Evolutionary conservation across 805 yeast genomes (phyloP).

Genomic region (Ogataea ganodermae): DNA sequence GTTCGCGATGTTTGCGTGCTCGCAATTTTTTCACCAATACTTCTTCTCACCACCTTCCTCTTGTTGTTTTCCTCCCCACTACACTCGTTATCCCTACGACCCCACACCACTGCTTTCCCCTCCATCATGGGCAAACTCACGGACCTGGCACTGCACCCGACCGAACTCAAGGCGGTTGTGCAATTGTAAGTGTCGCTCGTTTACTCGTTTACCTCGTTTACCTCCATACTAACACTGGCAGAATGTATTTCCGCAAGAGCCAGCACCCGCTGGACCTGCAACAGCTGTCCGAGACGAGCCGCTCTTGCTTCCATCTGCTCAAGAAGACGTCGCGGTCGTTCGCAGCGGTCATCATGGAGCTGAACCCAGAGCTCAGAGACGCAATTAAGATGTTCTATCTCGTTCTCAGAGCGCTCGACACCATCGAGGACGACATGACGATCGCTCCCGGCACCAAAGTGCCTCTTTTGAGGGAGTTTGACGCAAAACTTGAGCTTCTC

Average conservation of each 20-base stretch:
- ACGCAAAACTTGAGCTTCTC: slow-evolving; percentile 56
- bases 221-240: slow-evolving; percentile 14
- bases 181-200: slow-evolving; percentile 48
- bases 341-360: slow-evolving; percentile 88
- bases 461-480: slow-evolving; percentile 70
- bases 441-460: slow-evolving; percentile 70
- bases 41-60: neutral
- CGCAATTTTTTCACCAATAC: neutral
- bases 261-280: slow-evolving; percentile 49
- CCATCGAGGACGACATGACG: slow-evolving; percentile 95
- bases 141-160: slow-evolving; percentile 67
- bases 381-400: slow-evolving; percentile 84
- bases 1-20: neutral
- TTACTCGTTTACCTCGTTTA: slow-evolving; percentile 10
- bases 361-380: slow-evolving; percentile 85
- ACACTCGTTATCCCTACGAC: neutral
- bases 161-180: slow-evolving; percentile 67
- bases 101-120: neutral
- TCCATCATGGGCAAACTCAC: slow-evolving; percentile 57
- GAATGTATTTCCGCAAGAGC: slow-evolving; percentile 53
- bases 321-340: slow-evolving; percentile 82
- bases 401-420: slow-evolving; percentile 86
- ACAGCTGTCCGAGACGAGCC: slow-evolving; percentile 45
- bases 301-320: slow-evolving; percentile 68
- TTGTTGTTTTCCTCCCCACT: neutral